Evolutionary conservation across 805 yeast species (phyloP).

Genomic region (Zygoascus biomembranicola): DNA sequence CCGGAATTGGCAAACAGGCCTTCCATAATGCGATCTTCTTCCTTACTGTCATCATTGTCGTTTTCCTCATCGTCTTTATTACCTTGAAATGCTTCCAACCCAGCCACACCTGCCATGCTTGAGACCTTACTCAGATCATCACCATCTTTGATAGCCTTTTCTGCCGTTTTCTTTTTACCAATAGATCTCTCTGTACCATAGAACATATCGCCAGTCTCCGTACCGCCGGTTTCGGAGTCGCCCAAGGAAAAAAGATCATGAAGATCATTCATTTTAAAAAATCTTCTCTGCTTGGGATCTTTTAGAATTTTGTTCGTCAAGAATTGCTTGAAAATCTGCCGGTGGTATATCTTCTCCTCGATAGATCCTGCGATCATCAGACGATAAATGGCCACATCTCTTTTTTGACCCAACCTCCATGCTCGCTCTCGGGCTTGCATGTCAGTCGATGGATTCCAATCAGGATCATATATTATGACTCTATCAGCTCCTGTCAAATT

Average conservation of each 20-base stretch:
- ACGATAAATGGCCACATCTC: constrained; percentile 83
- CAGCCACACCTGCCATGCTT: constrained; percentile 62
- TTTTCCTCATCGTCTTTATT: constrained; percentile 28
- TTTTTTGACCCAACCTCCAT: constrained; percentile 93
- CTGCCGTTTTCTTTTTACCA: background rate
- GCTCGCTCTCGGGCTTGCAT: constrained; percentile 95
- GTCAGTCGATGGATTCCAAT: constrained; percentile 98
- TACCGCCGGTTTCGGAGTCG: constrained; percentile 48
- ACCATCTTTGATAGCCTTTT: constrained; percentile 32
- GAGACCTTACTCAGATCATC: constrained; percentile 67
- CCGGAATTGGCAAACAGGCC: constrained; percentile 66
- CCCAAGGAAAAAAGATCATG: constrained; percentile 85
- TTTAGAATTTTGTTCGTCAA: constrained; percentile 86
- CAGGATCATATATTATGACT: constrained; percentile 92
- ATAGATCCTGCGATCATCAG: constrained; percentile 92
- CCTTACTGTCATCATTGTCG: constrained; percentile 8
- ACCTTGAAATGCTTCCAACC: constrained; percentile 53
- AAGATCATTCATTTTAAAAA: constrained; percentile 85
- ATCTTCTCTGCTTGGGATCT: constrained; percentile 90
- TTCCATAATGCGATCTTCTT: constrained; percentile 61
- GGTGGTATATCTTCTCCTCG: constrained; percentile 92
- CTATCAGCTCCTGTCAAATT: constrained; percentile 92
- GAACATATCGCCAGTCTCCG: constrained; percentile 62
- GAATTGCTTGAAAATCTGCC: constrained; percentile 94
- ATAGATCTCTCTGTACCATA: constrained; percentile 30